phyloP scores from a whole-genome alignment of 495 filamentous ascomycete species.

The Extremus antarcticus region DNA sequence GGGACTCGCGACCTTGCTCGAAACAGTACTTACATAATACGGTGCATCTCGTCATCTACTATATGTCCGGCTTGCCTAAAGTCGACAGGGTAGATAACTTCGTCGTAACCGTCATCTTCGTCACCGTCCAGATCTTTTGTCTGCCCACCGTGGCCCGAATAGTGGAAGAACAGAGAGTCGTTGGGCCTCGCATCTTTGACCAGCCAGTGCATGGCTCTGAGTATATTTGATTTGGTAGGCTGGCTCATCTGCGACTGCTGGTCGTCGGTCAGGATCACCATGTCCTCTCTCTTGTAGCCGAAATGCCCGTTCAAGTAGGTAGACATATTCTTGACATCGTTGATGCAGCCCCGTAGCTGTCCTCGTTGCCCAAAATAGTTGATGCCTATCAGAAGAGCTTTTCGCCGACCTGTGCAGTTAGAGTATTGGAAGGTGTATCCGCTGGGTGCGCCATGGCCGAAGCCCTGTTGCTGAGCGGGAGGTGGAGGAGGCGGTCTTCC shows the following conservation, averaged over 20 bases:
- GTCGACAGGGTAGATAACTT: constrained; percentile 96
- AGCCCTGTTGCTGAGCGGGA: constrained; percentile 49
- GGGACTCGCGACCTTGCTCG: too few relatives aligned
- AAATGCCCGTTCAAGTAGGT: constrained; percentile 82
- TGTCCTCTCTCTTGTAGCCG: constrained; percentile 89
- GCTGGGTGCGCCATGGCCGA: constrained; percentile 67
- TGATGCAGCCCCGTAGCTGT: constrained; percentile 90
- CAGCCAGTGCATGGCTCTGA: constrained; percentile 97
- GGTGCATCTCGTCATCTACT: constrained; percentile 97
- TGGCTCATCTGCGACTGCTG: constrained; percentile 96
- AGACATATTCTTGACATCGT: constrained; percentile 97
- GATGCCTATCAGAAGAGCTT: constrained; percentile 91
- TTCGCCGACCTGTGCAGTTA: constrained; percentile 78
- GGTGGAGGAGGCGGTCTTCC: constrained; percentile 29
- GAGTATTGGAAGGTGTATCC: constrained; percentile 84
- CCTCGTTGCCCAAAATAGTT: constrained; percentile 94
- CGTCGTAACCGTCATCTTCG: constrained; percentile 91
- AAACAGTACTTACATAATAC: constrained; percentile 58
- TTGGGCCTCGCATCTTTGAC: constrained; percentile 91
- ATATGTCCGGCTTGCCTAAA: constrained; percentile 86
- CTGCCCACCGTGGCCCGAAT: constrained; percentile 94
- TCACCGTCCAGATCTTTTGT: constrained; percentile 93
- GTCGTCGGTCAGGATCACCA: constrained; percentile 96
- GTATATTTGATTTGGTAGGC: constrained; percentile 90
- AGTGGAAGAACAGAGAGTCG: constrained; percentile 97